phyloP scores from a whole-genome alignment of 1,284 basidiomycete genomes.

The Apiotrichum mycotoxinovorans region DNA sequence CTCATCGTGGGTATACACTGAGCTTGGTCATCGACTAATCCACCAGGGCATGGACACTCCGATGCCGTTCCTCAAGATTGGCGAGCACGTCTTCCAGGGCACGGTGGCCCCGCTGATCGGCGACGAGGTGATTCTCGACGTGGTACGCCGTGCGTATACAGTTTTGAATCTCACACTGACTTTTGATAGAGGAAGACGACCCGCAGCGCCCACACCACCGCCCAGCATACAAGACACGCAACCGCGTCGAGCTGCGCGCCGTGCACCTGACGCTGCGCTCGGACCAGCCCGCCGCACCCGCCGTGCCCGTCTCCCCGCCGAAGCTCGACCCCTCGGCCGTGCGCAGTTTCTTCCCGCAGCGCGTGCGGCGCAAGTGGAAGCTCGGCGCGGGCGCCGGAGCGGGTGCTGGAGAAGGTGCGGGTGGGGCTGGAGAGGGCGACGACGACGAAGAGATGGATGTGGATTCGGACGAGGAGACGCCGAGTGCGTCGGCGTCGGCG shows the following conservation, averaged over 20 bases:
- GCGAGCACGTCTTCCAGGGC: constrained; percentile 45
- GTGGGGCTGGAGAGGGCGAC: neutral
- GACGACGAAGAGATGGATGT: neutral
- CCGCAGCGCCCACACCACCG: constrained; percentile 33
- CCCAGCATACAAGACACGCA: constrained; percentile 26
- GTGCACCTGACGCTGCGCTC: constrained; percentile 23
- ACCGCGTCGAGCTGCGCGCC: constrained; percentile 35
- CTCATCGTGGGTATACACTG: constrained; percentile 34
- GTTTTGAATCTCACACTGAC: neutral
- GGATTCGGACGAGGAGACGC: neutral
- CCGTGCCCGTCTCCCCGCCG: neutral
- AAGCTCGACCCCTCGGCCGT: neutral
- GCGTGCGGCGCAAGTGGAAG: neutral
- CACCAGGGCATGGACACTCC: constrained; percentile 46
- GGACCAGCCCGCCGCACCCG: neutral
- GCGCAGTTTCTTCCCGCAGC: constrained; percentile 17
- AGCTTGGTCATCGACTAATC: neutral
- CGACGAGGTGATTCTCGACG: constrained; percentile 43
- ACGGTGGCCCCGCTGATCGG: constrained; percentile 41
- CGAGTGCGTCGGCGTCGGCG: neutral
- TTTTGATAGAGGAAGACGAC: constrained; percentile 28
- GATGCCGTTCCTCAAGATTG: constrained; percentile 45
- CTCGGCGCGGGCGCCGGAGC: too few species aligned
- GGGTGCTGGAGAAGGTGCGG: too few species aligned
- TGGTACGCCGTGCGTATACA: constrained; percentile 32